phyloP scores from a whole-genome alignment of 1,284 basidiomycete genomes.

The Apiotrichum laibachii region DNA sequence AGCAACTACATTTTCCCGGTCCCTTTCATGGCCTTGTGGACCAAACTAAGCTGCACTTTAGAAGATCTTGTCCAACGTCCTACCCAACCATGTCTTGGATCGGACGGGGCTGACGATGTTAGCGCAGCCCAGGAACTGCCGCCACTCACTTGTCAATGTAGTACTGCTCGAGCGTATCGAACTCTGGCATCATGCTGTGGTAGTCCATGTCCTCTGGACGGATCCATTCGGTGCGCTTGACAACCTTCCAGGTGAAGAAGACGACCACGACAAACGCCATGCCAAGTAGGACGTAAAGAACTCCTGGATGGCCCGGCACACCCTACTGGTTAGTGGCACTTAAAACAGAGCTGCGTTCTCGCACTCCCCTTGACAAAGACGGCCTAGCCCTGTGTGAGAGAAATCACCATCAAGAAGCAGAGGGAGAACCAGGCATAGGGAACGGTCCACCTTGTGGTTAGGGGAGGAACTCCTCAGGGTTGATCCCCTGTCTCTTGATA shows the following conservation, averaged over 20 bases:
- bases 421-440: conserved; percentile 16
- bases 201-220: conserved; percentile 17
- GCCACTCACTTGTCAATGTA: conserved; percentile 5
- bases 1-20: too few species aligned
- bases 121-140: not conserved
- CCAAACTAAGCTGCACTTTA: too few species aligned
- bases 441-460: conserved; percentile 12
- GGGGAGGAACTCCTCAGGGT: conserved; percentile 12
- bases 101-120: not conserved
- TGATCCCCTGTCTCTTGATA: not conserved
- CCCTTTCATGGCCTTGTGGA: too few species aligned
- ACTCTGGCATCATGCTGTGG: conserved; percentile 12
- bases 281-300: conserved; percentile 21
- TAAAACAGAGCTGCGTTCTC: not conserved
- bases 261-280: conserved; percentile 18
- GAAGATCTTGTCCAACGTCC: conserved; percentile 3
- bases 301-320: conserved; percentile 15
- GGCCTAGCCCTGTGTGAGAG: conserved; percentile 22
- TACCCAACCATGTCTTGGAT: not conserved
- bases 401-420: conserved; percentile 8
- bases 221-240: conserved; percentile 6
- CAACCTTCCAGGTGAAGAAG: conserved; percentile 21
- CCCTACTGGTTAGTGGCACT: conserved; percentile 7
- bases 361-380: conserved; percentile 15
- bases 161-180: conserved; percentile 15